A percentile compares a stretch with the other conserved stretches of the same genome.
These are phyloP conservation scores for Fragaria vesca DNA, from an alignment of 306 rosid species.

Conservation along the genomic window DNA sequence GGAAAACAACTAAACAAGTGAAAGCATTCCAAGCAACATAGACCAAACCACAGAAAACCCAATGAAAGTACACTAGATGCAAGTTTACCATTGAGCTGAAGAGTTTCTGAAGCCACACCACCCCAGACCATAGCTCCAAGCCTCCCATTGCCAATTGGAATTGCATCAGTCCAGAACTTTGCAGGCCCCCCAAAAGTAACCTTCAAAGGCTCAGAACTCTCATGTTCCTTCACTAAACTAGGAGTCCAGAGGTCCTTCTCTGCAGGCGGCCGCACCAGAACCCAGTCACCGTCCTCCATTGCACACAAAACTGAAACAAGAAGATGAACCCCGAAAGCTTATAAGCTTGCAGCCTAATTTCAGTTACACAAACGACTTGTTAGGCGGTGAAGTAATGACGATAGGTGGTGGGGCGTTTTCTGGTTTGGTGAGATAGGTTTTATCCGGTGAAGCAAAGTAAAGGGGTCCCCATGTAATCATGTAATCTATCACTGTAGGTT, in stretches of 20 bases:
- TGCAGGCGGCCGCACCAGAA: constrained; percentile 38
- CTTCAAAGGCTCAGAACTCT: constrained; percentile 56
- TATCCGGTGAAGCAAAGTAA: background rate
- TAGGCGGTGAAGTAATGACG: no score
- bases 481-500: background rate
- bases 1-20: background rate
- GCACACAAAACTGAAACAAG: background rate
- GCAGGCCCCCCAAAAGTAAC: constrained; percentile 64
- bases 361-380: background rate
- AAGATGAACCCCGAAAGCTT: no score
- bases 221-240: constrained; percentile 29
- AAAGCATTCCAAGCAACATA: background rate
- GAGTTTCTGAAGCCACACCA: constrained; percentile 62
- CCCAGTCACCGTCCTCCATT: constrained; percentile 55
- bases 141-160: constrained; percentile 90
- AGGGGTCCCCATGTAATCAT: background rate
- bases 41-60: background rate
- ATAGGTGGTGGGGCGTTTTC: no score
- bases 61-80: no score
- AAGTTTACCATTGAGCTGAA: constrained; percentile 79
- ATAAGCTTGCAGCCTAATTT: background rate
- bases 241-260: constrained; percentile 63
- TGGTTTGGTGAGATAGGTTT: no score
- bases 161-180: constrained; percentile 75
- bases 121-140: constrained; percentile 98